Evolutionary conservation across 495 filamentous ascomycete genomes (phyloP), one percentile per base, ranked within the genome.

Genomic region (Physcia stellaris): DNA sequence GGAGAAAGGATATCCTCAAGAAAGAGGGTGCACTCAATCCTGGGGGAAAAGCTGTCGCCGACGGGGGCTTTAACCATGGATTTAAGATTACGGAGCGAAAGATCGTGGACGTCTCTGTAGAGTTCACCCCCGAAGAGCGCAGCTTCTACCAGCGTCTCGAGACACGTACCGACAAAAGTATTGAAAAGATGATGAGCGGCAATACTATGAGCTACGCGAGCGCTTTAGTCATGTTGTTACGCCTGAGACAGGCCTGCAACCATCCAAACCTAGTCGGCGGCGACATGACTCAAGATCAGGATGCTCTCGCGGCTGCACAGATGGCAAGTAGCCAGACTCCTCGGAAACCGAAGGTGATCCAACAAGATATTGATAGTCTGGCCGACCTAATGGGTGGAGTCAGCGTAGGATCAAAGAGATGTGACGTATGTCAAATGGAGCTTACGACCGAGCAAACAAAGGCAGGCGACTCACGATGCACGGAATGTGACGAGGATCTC

Each of bases 1-100:
- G 90, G 23, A 94, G 86, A 15, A 98, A 98, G 59, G 90, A 95
- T 36, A 80, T 96, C 10, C 59, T 98, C 35, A 94, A 86, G 56
- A 66, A 83, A 42, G 85, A 80, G 22, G 78, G 82, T 28, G 80
- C 80, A 6, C 61, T 83, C 6, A 82, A 81, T 37, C 68, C 77
- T 20, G 84, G 80, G 13, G 72, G 71, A 5, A 79, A 79, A 51
- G 50, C 61, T 33, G 51, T 58, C 1, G 54, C 58, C 9, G 41
- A 68, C 45, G 60, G 55, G 35, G 60, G 47, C 5, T 57, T 57
- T 6, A 68, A 67, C 6, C 61, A 68, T 13, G 79, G 77, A 0
- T 92, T 94, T 63, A 82, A 81, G 55, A 84, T 95, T 46, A 82
- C 80, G 1, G 82, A 83, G 48, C 75, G 90, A 48, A 87, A 84